These are phyloP conservation scores for Haematococcus lacustris DNA, from an alignment of 139 green algal genomes.

Conservation along the genomic window DNA sequence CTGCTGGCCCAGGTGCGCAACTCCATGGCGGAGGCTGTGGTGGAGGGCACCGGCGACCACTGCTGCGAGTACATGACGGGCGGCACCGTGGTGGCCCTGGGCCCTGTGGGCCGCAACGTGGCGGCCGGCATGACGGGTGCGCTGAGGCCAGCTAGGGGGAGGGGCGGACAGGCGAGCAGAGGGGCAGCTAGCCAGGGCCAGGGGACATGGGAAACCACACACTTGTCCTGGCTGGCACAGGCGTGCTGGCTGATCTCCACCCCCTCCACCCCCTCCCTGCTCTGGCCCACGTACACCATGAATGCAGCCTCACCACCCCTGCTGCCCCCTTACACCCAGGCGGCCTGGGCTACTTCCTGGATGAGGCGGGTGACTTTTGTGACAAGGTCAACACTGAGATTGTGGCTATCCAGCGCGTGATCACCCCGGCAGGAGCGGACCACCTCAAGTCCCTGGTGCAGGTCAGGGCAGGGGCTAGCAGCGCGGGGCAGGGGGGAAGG, in stretches of 20 bases:
- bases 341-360: constrained; percentile 94
- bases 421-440: constrained; percentile 69
- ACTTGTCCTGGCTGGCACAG: too few relatives aligned
- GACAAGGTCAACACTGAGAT: constrained; percentile 96
- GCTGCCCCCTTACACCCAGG: too few relatives aligned
- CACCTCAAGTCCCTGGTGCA: constrained; percentile 80
- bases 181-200: too few relatives aligned
- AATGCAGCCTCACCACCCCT: too few relatives aligned
- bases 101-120: constrained; percentile 90
- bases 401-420: constrained; percentile 86
- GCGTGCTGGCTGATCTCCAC: too few relatives aligned
- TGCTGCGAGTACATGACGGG: constrained; percentile 82
- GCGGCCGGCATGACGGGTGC: constrained; percentile 90
- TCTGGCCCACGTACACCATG: too few relatives aligned
- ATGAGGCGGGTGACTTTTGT: constrained; percentile 85
- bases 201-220: too few relatives aligned
- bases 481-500: neutral
- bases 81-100: constrained; percentile 34
- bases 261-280: too few relatives aligned
- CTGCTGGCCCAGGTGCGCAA: constrained; percentile 90
- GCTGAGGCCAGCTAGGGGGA: too few relatives aligned
- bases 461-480: neutral
- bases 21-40: constrained; percentile 82
- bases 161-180: too few relatives aligned
- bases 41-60: constrained; percentile 96